A percentile compares a stretch with the other conserved stretches of the same genome.
These are phyloP conservation scores for Mimosa bimucronata DNA, from an alignment of 306 rosid species.

Conservation along the genomic window DNA sequence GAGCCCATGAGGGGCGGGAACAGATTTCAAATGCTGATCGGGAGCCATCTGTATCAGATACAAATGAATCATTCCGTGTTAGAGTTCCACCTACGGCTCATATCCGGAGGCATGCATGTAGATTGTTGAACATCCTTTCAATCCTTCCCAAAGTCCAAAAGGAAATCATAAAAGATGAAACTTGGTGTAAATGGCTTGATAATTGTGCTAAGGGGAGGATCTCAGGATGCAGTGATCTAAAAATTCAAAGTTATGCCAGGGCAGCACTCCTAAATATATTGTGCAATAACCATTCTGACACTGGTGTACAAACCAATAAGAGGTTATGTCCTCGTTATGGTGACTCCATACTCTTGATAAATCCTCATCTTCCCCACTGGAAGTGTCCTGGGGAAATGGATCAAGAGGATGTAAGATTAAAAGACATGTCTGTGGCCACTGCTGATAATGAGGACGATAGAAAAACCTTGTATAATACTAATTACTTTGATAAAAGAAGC, in stretches of 20 bases:
- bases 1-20: slow-evolving; percentile 66
- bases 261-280: slow-evolving; percentile 70
- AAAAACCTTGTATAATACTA: slow-evolving; percentile 42
- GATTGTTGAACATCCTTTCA: slow-evolving; percentile 88
- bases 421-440: slow-evolving; percentile 39
- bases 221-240: slow-evolving; percentile 89
- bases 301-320: slow-evolving; percentile 42
- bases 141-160: slow-evolving; percentile 76
- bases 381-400: slow-evolving; percentile 53
- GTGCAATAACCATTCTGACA: slow-evolving; percentile 49
- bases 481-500: slow-evolving; percentile 35
- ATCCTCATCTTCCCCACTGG: slow-evolving; percentile 92
- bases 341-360: slow-evolving; percentile 79
- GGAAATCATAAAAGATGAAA: slow-evolving; percentile 62
- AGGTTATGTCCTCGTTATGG: slow-evolving; percentile 72
- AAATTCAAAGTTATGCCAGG: slow-evolving; percentile 89
- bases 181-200: slow-evolving; percentile 89
- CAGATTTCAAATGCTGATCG: slow-evolving; percentile 48
- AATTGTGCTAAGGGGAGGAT: slow-evolving; percentile 86
- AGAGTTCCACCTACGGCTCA: slow-evolving; percentile 96
- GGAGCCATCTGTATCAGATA: slow-evolving; percentile 48
- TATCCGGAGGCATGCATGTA: slow-evolving; percentile 91
- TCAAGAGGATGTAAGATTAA: slow-evolving; percentile 40
- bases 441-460: slow-evolving; percentile 46
- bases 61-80: slow-evolving; percentile 67